phyloP scores from a whole-genome alignment of 1,284 basidiomycete genomes.

The Hymenochaete sp. region DNA sequence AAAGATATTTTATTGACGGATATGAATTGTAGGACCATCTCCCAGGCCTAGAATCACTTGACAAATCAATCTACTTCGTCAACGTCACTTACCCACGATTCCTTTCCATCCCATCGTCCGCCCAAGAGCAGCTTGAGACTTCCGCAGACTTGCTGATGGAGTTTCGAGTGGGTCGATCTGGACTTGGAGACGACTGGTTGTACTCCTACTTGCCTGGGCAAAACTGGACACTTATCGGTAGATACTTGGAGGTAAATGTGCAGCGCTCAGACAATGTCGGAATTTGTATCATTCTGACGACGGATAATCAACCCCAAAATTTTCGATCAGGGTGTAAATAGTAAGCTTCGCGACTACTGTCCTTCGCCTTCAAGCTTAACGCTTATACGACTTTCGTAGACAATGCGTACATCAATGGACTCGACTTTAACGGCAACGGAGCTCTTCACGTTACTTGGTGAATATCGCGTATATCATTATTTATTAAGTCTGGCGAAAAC shows the following conservation, averaged over 20 bases:
- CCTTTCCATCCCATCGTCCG: constrained; percentile 23
- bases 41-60: constrained; percentile 30
- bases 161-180: constrained; percentile 34
- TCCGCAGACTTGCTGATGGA: constrained; percentile 31
- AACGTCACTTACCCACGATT: constrained; percentile 38
- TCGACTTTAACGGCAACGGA: constrained; percentile 32
- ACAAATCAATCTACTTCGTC: constrained; percentile 29
- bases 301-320: too few relatives aligned
- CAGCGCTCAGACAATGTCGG: constrained; percentile 4
- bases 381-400: constrained; percentile 22
- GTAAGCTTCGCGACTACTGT: constrained; percentile 20
- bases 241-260: constrained; percentile 29
- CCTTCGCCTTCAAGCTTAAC: not conserved
- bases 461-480: not conserved
- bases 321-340: constrained; percentile 29
- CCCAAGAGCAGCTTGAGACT: constrained; percentile 2
- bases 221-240: constrained; percentile 29
- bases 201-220: constrained; percentile 31
- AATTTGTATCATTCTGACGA: too few relatives aligned
- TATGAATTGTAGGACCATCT: constrained; percentile 28
- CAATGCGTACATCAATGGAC: constrained; percentile 38
- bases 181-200: constrained; percentile 36
- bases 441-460: constrained; percentile 33
- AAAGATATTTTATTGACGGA: constrained; percentile 5
- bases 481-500: not conserved